Evolutionary conservation across 1,284 basidiomycete genomes (phyloP), one percentile per base, ranked within the genome.

Genomic region (Moesziomyces globuligerus): DNA sequence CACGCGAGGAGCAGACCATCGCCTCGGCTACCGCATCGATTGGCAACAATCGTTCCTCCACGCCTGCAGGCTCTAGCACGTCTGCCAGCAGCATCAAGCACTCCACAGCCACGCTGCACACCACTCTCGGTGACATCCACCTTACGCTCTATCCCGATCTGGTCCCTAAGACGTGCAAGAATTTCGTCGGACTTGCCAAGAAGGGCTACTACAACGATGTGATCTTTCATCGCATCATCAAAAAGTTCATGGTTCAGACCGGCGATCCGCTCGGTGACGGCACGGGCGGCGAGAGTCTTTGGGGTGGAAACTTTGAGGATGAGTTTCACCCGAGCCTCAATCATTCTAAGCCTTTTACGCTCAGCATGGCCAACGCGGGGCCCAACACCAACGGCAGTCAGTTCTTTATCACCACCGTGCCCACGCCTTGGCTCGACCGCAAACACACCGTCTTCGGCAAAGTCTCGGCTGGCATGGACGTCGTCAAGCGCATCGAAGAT

Each of bases 181-280:
- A 98, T 85, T 98, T 99, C 83, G 90, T 94, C 20, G 93, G 92
- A 1, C 92, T 97, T 76, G 89, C 92, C n/a, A 87, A 90, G 72
- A 93, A 89, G 76, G 90, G 92, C 1, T 98, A 93, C 85, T 98
- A 91, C 82, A 94, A 99, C 82, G 90, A 90, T 20, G 86, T 97
- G 51, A 89, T 98, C 79, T 98, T 98, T 86, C 96, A 99, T 83
- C 91, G 96, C 60, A 91, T 98, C 69, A 99, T 99, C 81, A 89
- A 92, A 70, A 98, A 98, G 85, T 98, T 99, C 81, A 98, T 98
- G 96, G 89, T 98, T 49, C 95, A 98, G 85, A 97, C 94, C 2
- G 95, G 96, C 34, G 95, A 99, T 79, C 96, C 96, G 1, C 85
- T 96, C 5, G 95, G 93, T 17, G 94, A 98, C 83, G 96, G 96